phyloP scores from a whole-genome alignment of 2,329 filamentous ascomycete genomes.

The Pseudocercospora eumusae region DNA sequence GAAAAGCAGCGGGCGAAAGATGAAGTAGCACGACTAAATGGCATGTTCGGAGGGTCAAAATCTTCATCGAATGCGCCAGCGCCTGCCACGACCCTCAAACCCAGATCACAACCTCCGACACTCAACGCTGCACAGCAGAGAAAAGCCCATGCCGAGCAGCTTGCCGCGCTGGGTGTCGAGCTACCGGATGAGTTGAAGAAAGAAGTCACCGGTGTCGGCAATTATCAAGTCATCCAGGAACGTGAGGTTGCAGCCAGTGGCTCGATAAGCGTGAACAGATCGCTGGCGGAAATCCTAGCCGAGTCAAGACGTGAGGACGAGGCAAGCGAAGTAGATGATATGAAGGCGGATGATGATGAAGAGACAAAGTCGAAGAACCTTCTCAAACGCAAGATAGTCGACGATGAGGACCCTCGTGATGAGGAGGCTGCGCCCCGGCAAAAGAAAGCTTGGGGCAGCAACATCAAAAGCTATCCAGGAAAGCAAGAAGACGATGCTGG shows the following conservation, averaged over 20 bases:
- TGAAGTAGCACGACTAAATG: constrained; percentile 84
- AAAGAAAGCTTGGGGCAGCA: constrained; percentile 49
- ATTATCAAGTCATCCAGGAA: constrained; percentile 74
- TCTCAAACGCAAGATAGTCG: constrained; percentile 63
- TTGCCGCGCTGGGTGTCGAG: constrained; percentile 82
- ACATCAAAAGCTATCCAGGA: constrained; percentile 49
- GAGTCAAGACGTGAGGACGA: constrained; percentile 45
- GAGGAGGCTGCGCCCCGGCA: constrained; percentile 46
- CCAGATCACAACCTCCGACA: constrained; percentile 34
- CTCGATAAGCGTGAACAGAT: constrained; percentile 22
- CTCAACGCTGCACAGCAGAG: constrained; percentile 64
- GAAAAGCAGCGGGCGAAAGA: constrained; percentile 77
- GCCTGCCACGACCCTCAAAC: constrained; percentile 28
- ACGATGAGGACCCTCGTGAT: constrained; percentile 62
- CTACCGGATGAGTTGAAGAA: constrained; percentile 76
- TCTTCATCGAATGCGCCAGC: constrained; percentile 38
- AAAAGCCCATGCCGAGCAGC: constrained; percentile 81
- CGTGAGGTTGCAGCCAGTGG: constrained; percentile 36
- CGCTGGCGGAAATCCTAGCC: constrained; percentile 51
- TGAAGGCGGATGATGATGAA: constrained; percentile 47
- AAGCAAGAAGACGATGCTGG: constrained; percentile 50
- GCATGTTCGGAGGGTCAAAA: constrained; percentile 60
- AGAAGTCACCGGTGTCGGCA: constrained; percentile 83
- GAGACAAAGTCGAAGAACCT: constrained; percentile 55
- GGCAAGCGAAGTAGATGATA: constrained; percentile 47